phyloP scores from a whole-genome alignment of 2,329 filamentous ascomycete species.

The Chaetomium strumarium region DNA sequence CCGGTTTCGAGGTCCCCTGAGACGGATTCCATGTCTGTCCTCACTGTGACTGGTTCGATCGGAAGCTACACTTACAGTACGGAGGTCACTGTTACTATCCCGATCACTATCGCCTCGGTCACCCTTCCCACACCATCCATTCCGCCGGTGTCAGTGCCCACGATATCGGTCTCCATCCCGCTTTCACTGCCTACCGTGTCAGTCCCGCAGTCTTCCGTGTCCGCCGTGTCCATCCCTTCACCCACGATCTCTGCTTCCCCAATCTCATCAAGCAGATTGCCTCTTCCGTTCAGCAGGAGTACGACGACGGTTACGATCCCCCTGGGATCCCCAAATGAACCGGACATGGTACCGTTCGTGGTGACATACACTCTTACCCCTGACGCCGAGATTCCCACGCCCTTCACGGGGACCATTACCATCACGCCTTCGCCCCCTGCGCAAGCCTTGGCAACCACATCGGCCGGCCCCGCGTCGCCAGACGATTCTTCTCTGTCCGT shows the following conservation, averaged over 20 bases:
- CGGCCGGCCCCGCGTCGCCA: not conserved
- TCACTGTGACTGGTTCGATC: slow-evolving; percentile 16
- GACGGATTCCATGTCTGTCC: slow-evolving; percentile 10
- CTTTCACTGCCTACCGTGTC: no score
- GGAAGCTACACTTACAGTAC: slow-evolving; percentile 7
- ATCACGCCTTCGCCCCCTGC: slow-evolving; percentile 9
- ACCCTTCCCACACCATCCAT: slow-evolving; percentile 17
- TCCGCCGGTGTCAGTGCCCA: slow-evolving; percentile 5
- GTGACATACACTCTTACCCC: slow-evolving; percentile 21
- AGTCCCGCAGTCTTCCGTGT: no score
- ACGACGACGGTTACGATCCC: not conserved
- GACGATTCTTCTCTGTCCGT: not conserved
- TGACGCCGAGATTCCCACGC: slow-evolving; percentile 4
- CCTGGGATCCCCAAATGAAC: not conserved
- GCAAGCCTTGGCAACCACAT: not conserved
- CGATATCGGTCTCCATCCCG: no score
- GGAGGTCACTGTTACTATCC: slow-evolving; percentile 19
- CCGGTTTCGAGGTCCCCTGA: slow-evolving; percentile 3
- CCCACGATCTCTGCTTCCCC: no score
- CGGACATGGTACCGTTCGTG: not conserved
- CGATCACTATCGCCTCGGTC: not conserved
- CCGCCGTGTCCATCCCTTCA: no score
- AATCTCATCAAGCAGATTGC: not conserved
- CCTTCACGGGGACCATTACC: slow-evolving; percentile 22
- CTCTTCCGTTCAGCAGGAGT: slow-evolving; percentile 10